A percentile compares a stretch with the other conserved stretches of the same genome.
These are phyloP conservation scores for Populus nigra DNA, from an alignment of 345 rosid species.

Conservation along the genomic window DNA sequence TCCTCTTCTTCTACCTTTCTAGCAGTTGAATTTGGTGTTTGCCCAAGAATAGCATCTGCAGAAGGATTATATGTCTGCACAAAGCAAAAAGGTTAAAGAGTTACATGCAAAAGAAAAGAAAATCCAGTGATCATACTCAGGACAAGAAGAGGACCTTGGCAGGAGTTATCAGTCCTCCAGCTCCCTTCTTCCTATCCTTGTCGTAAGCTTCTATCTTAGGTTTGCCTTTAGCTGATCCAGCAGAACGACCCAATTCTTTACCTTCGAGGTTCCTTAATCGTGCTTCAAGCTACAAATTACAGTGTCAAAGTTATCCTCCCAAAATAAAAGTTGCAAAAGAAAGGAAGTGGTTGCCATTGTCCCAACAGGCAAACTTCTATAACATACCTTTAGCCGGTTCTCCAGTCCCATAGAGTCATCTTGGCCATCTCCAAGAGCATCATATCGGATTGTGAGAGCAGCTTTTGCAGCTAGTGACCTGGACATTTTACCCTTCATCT, in stretches of 20 bases:
- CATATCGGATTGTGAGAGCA: conserved; percentile 69
- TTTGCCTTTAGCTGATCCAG: conserved; percentile 87
- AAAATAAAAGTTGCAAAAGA: neutral
- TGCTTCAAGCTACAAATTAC: conserved; percentile 64
- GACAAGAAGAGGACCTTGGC: conserved; percentile 55
- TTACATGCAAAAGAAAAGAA: neutral
- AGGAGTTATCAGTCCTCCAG: conserved; percentile 69
- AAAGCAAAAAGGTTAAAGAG: neutral
- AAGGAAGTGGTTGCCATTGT: neutral
- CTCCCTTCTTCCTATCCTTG: conserved; percentile 71
- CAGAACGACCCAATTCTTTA: conserved; percentile 61
- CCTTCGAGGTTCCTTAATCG: conserved; percentile 80
- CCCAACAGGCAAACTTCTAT: neutral
- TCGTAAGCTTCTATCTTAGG: conserved; percentile 86
- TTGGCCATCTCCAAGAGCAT: conserved; percentile 83
- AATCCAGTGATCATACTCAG: neutral
- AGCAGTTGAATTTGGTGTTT: conserved; percentile 31
- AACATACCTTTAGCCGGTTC: conserved; percentile 67
- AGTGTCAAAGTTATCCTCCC: neutral
- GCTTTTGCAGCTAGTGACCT: conserved; percentile 88
- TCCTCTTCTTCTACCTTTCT: conserved; percentile 23
- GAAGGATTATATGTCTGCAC: conserved; percentile 73
- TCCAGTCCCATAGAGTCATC: conserved; percentile 80
- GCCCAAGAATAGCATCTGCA: conserved; percentile 61
- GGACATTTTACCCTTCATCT: conserved; percentile 80